Evolutionary conservation across 2,329 filamentous ascomycete genomes (phyloP), one percentile per base, ranked within the genome.

Genomic region (Pseudopithomyces maydicus): DNA sequence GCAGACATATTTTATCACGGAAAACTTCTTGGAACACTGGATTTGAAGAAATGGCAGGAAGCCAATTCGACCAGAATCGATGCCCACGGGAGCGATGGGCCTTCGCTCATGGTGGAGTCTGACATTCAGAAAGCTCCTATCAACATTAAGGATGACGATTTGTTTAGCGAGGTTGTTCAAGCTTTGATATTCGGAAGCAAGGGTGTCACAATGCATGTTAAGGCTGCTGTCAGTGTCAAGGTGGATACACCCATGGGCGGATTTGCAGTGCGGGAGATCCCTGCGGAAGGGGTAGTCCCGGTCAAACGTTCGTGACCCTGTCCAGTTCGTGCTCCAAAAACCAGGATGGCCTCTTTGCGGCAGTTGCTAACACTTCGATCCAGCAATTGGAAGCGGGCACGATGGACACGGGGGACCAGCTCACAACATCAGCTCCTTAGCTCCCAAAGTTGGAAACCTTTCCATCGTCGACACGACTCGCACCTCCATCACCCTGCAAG

Each of bases 231-330:
- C 55, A 91, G 96, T 75, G 90, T 93, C 62, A 86, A 90, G 69
- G 85, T 97, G 50, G 82, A 87, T 56, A 97, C 93, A 29, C 88
- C 90, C 23, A 82, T 99, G 61, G 95, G 95, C 47, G 82, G 88
- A 65, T 85, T 98, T 70, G 84, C 89, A 52, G 81, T 98, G 68
- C 91, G 91, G 75, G 87, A 89, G 64, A 89, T 99, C 69, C 94
- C 94, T 46, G 92, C 75, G 42, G 84, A 92, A 80, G 93, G 95
- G 67, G 85, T 88, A 70, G 88, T 99, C 72, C 90, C 90, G 78
- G 86, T 98, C 81, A 96, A 96, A 85, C 90, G 92, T 97, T 89
- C 87, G 93, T 91, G 82, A 78, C 82, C 45, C 45, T 38, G 36
- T 22, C 82, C 78, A 80, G 84, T 80, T 74, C 72, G 73, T 75